These are phyloP conservation scores for Chaetomium olivaceum DNA, from an alignment of 2,329 filamentous ascomycete genomes.

Conservation along the genomic window DNA sequence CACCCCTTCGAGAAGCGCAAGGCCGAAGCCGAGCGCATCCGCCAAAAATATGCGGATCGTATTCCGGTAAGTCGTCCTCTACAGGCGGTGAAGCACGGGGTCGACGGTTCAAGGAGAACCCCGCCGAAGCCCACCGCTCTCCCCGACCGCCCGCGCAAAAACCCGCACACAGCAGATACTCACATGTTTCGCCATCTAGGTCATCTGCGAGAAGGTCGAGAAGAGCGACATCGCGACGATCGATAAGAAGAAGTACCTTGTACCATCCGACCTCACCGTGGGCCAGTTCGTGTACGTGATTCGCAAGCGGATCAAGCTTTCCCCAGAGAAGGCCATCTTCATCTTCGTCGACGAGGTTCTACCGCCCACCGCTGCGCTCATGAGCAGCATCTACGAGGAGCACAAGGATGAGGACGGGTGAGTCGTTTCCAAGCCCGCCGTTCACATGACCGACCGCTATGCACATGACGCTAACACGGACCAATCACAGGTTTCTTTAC, in stretches of 20 bases:
- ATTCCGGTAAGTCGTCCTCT: constrained; percentile 73
- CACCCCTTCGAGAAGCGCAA: constrained; percentile 99
- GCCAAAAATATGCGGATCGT: constrained; percentile 97
- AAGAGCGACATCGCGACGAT: constrained; percentile 99
- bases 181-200: constrained; percentile 52
- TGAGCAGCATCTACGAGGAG: constrained; percentile 99
- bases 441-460: neutral
- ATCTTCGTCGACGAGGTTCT: constrained; percentile 99
- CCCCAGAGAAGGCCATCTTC: constrained; percentile 99
- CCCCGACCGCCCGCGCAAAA: constrained; percentile 3
- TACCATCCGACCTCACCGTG: constrained; percentile 95
- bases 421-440: constrained; percentile 33
- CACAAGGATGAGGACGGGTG: constrained; percentile 84
- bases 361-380: constrained; percentile 92
- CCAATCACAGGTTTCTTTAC: constrained; percentile 77
- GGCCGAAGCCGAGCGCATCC: constrained; percentile 98
- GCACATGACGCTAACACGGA: constrained; percentile 13
- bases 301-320: constrained; percentile 99
- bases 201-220: constrained; percentile 99
- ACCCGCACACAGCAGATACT: constrained; percentile 19
- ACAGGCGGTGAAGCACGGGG: constrained; percentile 18
- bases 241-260: constrained; percentile 99
- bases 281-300: constrained; percentile 99
- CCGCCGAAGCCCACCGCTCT: neutral
- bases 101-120: constrained; percentile 1